Conservation (phyloP, 2,329 filamentous ascomycete genomes). For the Phyllosticta capitalensis region DNA sequence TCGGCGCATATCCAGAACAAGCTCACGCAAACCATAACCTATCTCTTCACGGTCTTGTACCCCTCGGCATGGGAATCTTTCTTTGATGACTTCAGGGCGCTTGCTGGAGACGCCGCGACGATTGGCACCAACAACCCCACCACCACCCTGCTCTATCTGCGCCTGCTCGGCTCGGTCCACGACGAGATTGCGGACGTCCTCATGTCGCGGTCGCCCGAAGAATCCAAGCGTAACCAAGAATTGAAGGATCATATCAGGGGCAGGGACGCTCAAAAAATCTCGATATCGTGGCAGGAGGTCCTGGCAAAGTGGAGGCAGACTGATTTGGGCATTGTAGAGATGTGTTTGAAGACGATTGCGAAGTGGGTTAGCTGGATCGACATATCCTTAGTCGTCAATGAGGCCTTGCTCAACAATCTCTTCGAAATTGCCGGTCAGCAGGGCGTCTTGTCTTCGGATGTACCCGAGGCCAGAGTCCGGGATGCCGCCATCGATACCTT, state of each 20-base stretch:
- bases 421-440: constrained; percentile 76
- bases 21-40: constrained; percentile 89
- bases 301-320: constrained; percentile 63
- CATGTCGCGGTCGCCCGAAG: constrained; percentile 64
- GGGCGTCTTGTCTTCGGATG: constrained; percentile 50
- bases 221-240: constrained; percentile 76
- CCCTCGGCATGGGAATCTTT: constrained; percentile 78
- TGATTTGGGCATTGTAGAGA: constrained; percentile 66
- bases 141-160: constrained; percentile 79
- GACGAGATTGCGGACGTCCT: constrained; percentile 96
- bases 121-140: constrained; percentile 56
- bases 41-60: constrained; percentile 83
- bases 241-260: constrained; percentile 84
- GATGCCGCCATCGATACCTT: constrained; percentile 91
- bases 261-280: constrained; percentile 81
- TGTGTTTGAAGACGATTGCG: constrained; percentile 83
- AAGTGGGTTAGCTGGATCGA: constrained; percentile 99
- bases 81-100: constrained; percentile 75
- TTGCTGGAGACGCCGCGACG: constrained; percentile 56
- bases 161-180: constrained; percentile 80
- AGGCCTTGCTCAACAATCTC: constrained; percentile 67
- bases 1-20: constrained; percentile 83
- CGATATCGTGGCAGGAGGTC: constrained; percentile 84
- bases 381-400: constrained; percentile 82
- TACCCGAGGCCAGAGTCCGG: constrained; percentile 60